Evolutionary conservation across 2,329 filamentous ascomycete genomes (phyloP).

Genomic region (Dendrostoma leiphaemia): DNA sequence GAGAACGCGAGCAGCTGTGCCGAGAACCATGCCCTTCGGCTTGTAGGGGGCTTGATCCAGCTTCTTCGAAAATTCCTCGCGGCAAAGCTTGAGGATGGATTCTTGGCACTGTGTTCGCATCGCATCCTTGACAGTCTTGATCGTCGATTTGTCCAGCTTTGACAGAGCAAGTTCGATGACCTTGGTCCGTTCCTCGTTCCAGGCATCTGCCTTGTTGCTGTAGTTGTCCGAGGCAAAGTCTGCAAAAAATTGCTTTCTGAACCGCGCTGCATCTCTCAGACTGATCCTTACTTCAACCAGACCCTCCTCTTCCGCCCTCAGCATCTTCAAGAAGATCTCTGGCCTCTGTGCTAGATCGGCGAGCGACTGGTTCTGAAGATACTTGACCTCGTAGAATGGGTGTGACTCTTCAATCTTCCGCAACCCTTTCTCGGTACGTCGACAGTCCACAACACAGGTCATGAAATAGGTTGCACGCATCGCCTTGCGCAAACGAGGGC

Average conservation of each 20-base stretch:
- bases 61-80: slow-evolving; percentile 84
- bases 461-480: slow-evolving; percentile 82
- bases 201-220: slow-evolving; percentile 90
- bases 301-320: slow-evolving; percentile 93
- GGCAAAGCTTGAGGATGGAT: slow-evolving; percentile 80
- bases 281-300: slow-evolving; percentile 81
- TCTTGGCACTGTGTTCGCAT: slow-evolving; percentile 93
- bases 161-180: slow-evolving; percentile 77
- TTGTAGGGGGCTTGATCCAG: slow-evolving; percentile 96
- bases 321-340: slow-evolving; percentile 93
- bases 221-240: slow-evolving; percentile 95
- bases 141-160: slow-evolving; percentile 80
- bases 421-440: slow-evolving; percentile 89
- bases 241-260: slow-evolving; percentile 72
- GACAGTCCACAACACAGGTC: slow-evolving; percentile 80
- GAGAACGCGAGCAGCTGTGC: slow-evolving; percentile 83
- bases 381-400: slow-evolving; percentile 97
- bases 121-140: slow-evolving; percentile 91
- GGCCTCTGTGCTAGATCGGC: slow-evolving; percentile 77
- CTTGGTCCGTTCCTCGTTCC: slow-evolving; percentile 86
- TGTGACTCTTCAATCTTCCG: slow-evolving; percentile 93
- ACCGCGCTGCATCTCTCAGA: slow-evolving; percentile 72
- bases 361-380: slow-evolving; percentile 86
- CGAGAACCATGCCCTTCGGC: slow-evolving; percentile 86
- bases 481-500: slow-evolving; percentile 84